These are phyloP conservation scores for Marsdenia floribunda DNA, from an alignment of 257 asterid species.

Conservation along the genomic window DNA sequence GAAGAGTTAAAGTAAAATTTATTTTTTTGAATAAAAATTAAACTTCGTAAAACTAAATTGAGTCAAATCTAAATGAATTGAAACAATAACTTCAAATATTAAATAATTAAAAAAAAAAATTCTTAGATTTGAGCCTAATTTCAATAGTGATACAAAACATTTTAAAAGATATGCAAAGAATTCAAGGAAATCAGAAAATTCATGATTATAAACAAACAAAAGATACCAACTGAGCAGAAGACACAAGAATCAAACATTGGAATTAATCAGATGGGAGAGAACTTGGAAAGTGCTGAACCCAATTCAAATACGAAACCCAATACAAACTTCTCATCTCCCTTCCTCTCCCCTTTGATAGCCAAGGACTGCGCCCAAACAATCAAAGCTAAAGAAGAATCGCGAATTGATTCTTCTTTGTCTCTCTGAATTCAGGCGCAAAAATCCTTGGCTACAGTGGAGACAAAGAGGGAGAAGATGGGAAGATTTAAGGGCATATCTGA, in stretches of 20 bases:
- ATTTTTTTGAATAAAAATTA: too few species aligned
- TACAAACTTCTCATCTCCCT: background rate
- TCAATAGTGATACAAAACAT: too few species aligned
- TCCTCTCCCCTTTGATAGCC: constrained; percentile 1
- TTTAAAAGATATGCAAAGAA: background rate
- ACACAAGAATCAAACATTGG: background rate
- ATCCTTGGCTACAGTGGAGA: constrained; percentile 7
- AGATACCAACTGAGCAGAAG: background rate
- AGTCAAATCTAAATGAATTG: too few species aligned
- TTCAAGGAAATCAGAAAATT: background rate
- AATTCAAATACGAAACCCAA: background rate
- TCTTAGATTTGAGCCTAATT: too few species aligned
- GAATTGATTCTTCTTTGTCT: background rate
- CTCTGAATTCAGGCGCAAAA: constrained; percentile 3
- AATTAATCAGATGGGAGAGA: background rate
- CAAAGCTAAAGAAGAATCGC: background rate
- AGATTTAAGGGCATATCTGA: background rate
- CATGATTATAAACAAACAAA: background rate
- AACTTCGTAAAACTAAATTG: too few species aligned
- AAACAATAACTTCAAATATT: too few species aligned
- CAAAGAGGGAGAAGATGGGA: background rate
- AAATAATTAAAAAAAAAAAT: too few species aligned
- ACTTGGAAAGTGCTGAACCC: background rate
- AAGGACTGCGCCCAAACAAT: background rate
- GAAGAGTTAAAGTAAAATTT: too few species aligned